Percentiles rank a stretch among this genome's conserved stretches.
These are phyloP conservation scores for Albophoma yamanashiensis DNA, from an alignment of 2,329 filamentous ascomycete species.

Conservation along the genomic window DNA sequence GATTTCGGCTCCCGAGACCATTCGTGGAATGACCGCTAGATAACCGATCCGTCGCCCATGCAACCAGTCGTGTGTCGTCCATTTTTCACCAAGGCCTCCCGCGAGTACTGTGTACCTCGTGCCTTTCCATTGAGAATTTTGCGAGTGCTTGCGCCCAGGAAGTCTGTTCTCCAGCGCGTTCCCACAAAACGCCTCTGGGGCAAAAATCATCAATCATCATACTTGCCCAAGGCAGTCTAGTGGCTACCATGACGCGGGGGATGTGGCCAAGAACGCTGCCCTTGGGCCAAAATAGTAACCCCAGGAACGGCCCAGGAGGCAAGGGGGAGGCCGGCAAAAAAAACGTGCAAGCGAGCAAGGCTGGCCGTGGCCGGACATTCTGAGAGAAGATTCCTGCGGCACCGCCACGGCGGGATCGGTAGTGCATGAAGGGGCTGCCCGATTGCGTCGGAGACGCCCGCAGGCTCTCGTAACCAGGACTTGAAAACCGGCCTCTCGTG, in stretches of 20 bases:
- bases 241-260: neutral
- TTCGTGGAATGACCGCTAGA: neutral
- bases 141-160: neutral
- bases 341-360: neutral
- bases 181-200: neutral
- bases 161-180: neutral
- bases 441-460: neutral
- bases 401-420: neutral
- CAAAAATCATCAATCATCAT: neutral
- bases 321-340: neutral
- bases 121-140: too few relatives aligned
- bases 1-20: neutral
- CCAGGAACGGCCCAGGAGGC: constrained; percentile 1
- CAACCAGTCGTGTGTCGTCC: neutral
- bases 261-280: neutral
- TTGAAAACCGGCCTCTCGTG: neutral
- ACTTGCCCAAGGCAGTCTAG: constrained; percentile 3
- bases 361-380: neutral
- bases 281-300: constrained; percentile 1
- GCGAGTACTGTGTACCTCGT: neutral
- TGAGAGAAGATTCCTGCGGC: neutral
- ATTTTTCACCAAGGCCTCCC: neutral
- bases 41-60: neutral
- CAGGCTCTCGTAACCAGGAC: neutral
- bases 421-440: neutral